Evolutionary conservation across 169 alveolate genomes (phyloP).

Genomic region (Ichthyophthirius multifiliis): DNA sequence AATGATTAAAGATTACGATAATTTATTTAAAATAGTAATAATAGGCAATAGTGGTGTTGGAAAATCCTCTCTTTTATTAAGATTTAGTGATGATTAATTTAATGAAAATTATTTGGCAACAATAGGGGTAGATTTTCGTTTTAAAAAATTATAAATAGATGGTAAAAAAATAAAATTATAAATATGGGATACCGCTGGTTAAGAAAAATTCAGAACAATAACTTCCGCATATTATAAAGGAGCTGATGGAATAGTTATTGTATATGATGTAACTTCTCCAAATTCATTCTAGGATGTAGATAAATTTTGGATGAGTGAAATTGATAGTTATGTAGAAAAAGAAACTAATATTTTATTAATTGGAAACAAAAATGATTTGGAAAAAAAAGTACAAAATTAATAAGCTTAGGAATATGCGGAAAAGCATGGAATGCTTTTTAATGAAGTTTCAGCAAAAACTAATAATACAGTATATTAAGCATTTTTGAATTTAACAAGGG

Average conservation of each 20-base stretch:
- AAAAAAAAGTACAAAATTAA: slow-evolving; percentile 87
- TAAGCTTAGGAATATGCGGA: slow-evolving; percentile 91
- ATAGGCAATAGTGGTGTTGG: slow-evolving; percentile 93
- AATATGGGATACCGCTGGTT: slow-evolving; percentile 98
- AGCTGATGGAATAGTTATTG: slow-evolving; percentile 99
- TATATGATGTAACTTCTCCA: slow-evolving; percentile 96
- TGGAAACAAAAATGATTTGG: slow-evolving; percentile 96
- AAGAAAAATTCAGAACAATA: slow-evolving; percentile 98
- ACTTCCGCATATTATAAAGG: slow-evolving; percentile 94
- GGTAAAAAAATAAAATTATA: slow-evolving; percentile 94
- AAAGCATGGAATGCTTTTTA: slow-evolving; percentile 71
- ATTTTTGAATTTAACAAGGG: no score
- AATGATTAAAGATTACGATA: slow-evolving; percentile 54
- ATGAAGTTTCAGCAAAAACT: slow-evolving; percentile 34
- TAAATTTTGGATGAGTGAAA: slow-evolving; percentile 95
- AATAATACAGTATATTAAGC: no score
- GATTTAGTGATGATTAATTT: slow-evolving; percentile 95
- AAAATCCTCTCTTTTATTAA: slow-evolving; percentile 90
- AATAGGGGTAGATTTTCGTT: slow-evolving; percentile 97
- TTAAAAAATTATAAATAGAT: slow-evolving; percentile 88
- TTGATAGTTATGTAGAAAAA: slow-evolving; percentile 94
- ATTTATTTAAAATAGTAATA: slow-evolving; percentile 61
- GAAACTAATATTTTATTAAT: slow-evolving; percentile 93
- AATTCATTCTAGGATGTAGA: slow-evolving; percentile 93
- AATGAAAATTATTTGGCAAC: slow-evolving; percentile 95